Evolutionary conservation across 306 rosid genomes (phyloP), one percentile per base, ranked within the genome.

Genomic region (Luffa acutangula): DNA sequence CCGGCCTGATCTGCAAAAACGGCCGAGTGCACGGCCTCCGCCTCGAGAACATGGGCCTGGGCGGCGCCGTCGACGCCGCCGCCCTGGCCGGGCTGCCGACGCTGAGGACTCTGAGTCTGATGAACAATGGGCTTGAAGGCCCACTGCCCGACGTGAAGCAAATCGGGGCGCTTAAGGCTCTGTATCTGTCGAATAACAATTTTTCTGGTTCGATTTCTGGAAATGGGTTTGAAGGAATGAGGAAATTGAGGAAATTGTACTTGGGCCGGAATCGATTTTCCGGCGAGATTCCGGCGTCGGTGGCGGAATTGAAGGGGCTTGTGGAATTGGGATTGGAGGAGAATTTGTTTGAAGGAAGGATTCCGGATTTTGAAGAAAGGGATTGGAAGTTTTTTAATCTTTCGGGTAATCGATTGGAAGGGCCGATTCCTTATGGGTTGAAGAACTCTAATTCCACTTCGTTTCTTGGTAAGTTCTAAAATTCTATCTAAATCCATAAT

Each of bases 201-300:
- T 91, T 95, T 74, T 85, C 90, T 6, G 97, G 96, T 18, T 87
- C 82, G 25, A 88, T 95, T 37, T 48, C 48, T 0, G 89, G 81
- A 6, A 87, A 87, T 57, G 89, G 86, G 52, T 95, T 95, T 80
- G 81, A 77, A 2, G 94, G 91, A 4, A 87, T 93, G 90, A 75
- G 1, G 3, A 6, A 84, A 4, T 77, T 95, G 63, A 82, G 59
- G 87, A 91, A 83, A 36, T 77, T 95, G 10, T 63, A 83, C 70
- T 82, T 95, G 89, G 89, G 80, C 1, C 75, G 75, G 59, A 95
- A 93, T 83, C 78, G 4, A 12, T 90, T 93, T 58, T 53, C 71
- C 1, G 97, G 97, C 51, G 81, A 63, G 33, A 80, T 93, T 82
- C 99, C 97, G 10, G 62, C 18, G 1, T 95, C 97, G 41, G 81